Evolutionary conservation across 352 stramenopile genomes (phyloP).

Genomic region (Thraustochytrium sp.): DNA sequence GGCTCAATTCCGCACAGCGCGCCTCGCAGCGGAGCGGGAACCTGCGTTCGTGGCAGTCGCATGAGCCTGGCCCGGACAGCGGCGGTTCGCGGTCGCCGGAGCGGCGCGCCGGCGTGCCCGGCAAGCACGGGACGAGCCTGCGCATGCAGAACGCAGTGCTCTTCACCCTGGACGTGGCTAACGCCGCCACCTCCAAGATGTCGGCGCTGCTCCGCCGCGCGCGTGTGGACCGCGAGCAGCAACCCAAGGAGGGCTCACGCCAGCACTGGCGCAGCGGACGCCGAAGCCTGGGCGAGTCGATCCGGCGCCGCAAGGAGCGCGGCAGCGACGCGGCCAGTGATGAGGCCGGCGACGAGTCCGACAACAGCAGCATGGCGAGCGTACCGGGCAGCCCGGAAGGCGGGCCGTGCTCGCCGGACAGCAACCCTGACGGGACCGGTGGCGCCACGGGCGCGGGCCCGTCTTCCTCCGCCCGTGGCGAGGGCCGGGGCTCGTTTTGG

Average conservation of each 20-base stretch:
- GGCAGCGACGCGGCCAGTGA: too few relatives aligned
- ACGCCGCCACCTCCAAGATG: neutral
- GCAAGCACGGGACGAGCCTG: neutral
- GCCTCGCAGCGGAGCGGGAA: neutral
- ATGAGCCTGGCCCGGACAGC: neutral
- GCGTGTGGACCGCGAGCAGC: neutral
- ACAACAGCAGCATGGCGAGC: too few relatives aligned
- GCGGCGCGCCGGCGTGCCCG: too few relatives aligned
- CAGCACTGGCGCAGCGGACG: too few relatives aligned
- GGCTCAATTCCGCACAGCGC: neutral
- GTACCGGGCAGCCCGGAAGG: too few relatives aligned
- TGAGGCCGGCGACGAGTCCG: too few relatives aligned
- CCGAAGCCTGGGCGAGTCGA: too few relatives aligned
- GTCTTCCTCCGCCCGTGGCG: neutral
- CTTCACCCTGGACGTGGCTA: neutral
- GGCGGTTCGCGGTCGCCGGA: neutral
- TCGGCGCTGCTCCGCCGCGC: neutral
- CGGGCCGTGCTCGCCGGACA: too few relatives aligned
- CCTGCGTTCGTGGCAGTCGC: slow-evolving; percentile 36
- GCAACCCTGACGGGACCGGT: too few relatives aligned
- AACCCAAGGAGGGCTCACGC: too few relatives aligned
- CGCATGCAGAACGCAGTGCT: neutral
- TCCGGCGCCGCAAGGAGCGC: too few relatives aligned
- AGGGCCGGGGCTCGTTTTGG: neutral
- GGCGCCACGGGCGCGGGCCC: too few relatives aligned